Conservation (phyloP, 2,329 filamentous ascomycete genomes). For the Escovopsis weberi region DNA sequence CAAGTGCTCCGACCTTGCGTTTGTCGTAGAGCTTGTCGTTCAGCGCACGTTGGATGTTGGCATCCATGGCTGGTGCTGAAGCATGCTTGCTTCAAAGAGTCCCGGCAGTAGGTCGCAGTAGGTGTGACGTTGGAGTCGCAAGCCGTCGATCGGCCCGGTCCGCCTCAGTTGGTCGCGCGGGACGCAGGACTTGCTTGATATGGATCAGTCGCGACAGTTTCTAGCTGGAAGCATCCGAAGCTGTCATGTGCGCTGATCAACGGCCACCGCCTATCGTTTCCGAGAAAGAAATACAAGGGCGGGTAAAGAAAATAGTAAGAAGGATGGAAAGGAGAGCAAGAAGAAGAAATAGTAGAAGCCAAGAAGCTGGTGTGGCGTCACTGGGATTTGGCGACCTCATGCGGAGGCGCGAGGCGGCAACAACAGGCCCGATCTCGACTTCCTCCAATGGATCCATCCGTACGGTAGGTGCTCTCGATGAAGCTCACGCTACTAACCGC, state of each 20-base stretch:
- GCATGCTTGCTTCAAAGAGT: constrained; percentile 5
- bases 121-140: not conserved
- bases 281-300: not conserved
- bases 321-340: too few relatives aligned
- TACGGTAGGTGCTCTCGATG: not conserved
- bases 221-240: too few relatives aligned
- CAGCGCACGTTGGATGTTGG: constrained; percentile 73
- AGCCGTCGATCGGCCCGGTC: not conserved
- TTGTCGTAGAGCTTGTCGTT: constrained; percentile 99
- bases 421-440: too few relatives aligned
- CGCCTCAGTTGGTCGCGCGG: too few relatives aligned
- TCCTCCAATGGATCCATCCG: not conserved
- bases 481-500: too few relatives aligned
- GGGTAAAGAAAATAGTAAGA: too few relatives aligned
- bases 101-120: not conserved
- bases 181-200: too few relatives aligned
- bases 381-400: not conserved
- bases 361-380: not conserved
- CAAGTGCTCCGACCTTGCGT: constrained; percentile 87
- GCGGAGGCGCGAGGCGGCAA: too few relatives aligned
- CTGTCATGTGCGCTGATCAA: too few relatives aligned
- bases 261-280: not conserved
- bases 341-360: too few relatives aligned
- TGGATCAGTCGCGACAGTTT: too few relatives aligned
- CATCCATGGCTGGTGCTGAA: constrained; percentile 51